phyloP scores from a whole-genome alignment of 2,329 filamentous ascomycete species.

The Atkinsonella texensis region DNA sequence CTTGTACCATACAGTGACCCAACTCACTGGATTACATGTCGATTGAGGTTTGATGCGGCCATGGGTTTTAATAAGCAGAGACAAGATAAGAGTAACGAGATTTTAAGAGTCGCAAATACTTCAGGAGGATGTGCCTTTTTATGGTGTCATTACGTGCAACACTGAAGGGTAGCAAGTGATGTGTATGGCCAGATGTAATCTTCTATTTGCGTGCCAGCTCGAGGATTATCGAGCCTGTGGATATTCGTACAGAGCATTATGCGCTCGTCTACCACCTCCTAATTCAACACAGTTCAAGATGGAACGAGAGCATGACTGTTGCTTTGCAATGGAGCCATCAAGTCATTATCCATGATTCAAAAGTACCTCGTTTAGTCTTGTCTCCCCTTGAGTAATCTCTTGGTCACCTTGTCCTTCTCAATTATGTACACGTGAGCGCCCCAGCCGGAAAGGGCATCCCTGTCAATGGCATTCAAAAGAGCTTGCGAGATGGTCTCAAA shows the following conservation, averaged over 20 bases:
- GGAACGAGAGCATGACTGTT: background rate
- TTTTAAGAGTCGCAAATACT: background rate
- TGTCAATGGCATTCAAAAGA: slow-evolving; percentile 87
- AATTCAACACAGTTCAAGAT: background rate
- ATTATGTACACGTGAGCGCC: slow-evolving; percentile 98
- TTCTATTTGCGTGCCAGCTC: slow-evolving; percentile 2
- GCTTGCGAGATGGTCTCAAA: slow-evolving; percentile 98
- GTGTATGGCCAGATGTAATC: background rate
- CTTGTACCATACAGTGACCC: slow-evolving; percentile 12
- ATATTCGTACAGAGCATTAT: slow-evolving; percentile 9
- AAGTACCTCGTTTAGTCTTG: slow-evolving; percentile 55
- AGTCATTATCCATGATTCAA: slow-evolving; percentile 5
- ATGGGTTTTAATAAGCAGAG: slow-evolving; percentile 1
- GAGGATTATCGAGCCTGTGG: slow-evolving; percentile 9
- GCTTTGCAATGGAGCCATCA: slow-evolving; percentile 3
- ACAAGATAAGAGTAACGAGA: background rate
- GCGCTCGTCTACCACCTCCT: background rate
- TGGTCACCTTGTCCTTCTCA: slow-evolving; percentile 99
- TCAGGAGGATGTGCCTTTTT: background rate
- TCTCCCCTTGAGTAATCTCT: slow-evolving; percentile 94
- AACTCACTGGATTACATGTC: slow-evolving; percentile 1
- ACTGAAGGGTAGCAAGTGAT: background rate
- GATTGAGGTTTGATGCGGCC: background rate
- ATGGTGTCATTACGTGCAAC: background rate
- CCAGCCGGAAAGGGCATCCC: slow-evolving; percentile 95